phyloP scores from a whole-genome alignment of 108 stramenopile genomes.

The Pseudonitzschia pungens region DNA sequence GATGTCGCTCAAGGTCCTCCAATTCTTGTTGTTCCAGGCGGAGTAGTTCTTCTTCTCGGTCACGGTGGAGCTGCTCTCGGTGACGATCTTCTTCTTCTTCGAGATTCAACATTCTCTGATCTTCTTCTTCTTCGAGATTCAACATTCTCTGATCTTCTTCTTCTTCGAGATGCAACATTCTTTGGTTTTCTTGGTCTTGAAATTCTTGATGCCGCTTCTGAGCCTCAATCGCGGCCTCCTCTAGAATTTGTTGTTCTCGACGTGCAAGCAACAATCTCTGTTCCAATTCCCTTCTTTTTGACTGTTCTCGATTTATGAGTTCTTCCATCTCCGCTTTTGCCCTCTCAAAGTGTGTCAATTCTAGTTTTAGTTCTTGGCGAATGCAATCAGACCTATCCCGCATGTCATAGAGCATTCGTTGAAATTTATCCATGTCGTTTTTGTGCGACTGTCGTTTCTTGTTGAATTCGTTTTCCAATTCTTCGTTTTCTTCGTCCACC shows the following conservation, averaged over 20 bases:
- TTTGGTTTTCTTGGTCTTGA: not conserved
- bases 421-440: not conserved
- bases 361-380: constrained; percentile 7
- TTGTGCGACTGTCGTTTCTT: not conserved
- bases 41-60: constrained; percentile 1
- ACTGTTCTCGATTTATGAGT: not conserved
- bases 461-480: not conserved
- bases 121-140: constrained; percentile 10
- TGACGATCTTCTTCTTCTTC: constrained; percentile 13
- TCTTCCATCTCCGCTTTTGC: not conserved
- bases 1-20: not conserved
- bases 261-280: not conserved
- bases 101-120: not conserved
- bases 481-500: constrained; percentile 1
- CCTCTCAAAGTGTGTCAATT: not conserved
- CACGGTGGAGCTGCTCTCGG: not conserved
- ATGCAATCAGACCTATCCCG: not conserved
- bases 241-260: not conserved
- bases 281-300: constrained; percentile 1
- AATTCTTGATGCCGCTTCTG: not conserved
- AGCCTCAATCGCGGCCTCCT: not conserved
- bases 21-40: constrained; percentile 2
- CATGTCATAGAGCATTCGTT: not conserved
- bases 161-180: not conserved
- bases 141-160: not conserved